Evolutionary conservation across 2,329 filamentous ascomycete genomes (phyloP).

Genomic region (Beauveria sp.): DNA sequence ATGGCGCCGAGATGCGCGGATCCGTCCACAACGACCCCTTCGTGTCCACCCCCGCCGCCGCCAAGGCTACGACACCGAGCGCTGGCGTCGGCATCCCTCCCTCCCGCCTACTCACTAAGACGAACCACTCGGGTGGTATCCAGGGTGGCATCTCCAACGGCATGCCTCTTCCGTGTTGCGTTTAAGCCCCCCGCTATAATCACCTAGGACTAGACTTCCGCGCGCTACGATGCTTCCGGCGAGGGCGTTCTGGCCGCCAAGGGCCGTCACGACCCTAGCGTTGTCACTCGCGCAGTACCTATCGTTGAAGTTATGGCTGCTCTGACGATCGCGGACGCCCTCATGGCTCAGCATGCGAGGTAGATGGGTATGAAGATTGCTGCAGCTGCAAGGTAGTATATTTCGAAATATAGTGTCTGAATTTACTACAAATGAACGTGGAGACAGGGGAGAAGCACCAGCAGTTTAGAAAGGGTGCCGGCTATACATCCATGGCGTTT

Average conservation of each 20-base stretch:
- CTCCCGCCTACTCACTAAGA: constrained; percentile 71
- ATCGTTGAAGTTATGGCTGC: constrained; percentile 91
- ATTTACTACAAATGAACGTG: constrained; percentile 16
- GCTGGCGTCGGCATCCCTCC: constrained; percentile 32
- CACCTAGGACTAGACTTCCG: constrained; percentile 76
- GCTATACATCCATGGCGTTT: constrained; percentile 17
- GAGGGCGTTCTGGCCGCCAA: constrained; percentile 81
- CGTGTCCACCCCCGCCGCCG: constrained; percentile 17
- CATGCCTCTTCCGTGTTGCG: constrained; percentile 78
- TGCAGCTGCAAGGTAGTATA: neutral
- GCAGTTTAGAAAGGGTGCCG: constrained; percentile 17
- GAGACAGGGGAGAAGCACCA: constrained; percentile 15
- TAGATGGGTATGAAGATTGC: constrained; percentile 29
- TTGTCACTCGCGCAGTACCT: constrained; percentile 63
- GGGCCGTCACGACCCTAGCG: constrained; percentile 89
- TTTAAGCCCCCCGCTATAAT: constrained; percentile 97
- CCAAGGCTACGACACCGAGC: neutral
- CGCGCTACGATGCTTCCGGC: constrained; percentile 62
- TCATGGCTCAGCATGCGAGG: constrained; percentile 70
- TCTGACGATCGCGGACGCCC: constrained; percentile 76
- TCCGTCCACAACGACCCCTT: constrained; percentile 81
- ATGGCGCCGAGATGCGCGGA: constrained; percentile 75
- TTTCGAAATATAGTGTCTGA: neutral
- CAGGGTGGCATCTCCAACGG: constrained; percentile 95
- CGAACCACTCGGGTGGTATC: constrained; percentile 91